Base-by-base conservation (phyloP, 805 yeast genomes). In the Lachancea sp. region DNA sequence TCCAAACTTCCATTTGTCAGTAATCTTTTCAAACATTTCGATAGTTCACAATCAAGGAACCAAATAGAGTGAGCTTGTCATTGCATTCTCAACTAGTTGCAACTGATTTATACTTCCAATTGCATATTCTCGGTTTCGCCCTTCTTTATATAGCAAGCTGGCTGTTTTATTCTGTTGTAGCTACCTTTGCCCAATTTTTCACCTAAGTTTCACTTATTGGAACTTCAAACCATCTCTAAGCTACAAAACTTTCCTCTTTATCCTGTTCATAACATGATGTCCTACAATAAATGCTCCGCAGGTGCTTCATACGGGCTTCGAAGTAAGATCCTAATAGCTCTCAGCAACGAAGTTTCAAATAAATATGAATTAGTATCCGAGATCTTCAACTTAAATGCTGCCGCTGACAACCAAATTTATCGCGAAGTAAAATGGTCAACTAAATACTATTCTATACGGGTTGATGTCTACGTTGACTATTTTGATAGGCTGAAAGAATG, bases 401-500 rank as follows among this genome's bases (percentile, higher is more conserved):
- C 29, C 9, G 42, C 36, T 7, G 30, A 32, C 18, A 34, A 36
- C 15, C 46, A 29, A 5, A 55, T 58, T 13, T n/a, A 52, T 11
- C 50, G 50, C 33, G 35, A 44, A 13, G 35, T 60, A 1, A 21
- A 15, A 4, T 54, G 68, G 55, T 44, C 38, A 8, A 64, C 58
- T 6, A 60, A 58, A 42, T 65, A 66, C 44, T 64, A 59, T 38
- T 49, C 52, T n/a, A 46, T 56, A 0, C 38, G 37, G 1, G 50
- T 54, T 12, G 64, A 60, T 19, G 45, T 61, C 0, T 56, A 64
- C 41, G 44, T 64, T 4, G 68, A 66, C 25, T 52, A 48, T 9
- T 50, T 41, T 24, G 51, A 46, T 5, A 36, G 38, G 15, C 32
- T 58, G 24, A 35, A 37, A 4, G 47, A 50, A 9, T 75, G 78